phyloP scores from a whole-genome alignment of 2,329 filamentous ascomycete genomes.

The Rutstroemia sp. region DNA sequence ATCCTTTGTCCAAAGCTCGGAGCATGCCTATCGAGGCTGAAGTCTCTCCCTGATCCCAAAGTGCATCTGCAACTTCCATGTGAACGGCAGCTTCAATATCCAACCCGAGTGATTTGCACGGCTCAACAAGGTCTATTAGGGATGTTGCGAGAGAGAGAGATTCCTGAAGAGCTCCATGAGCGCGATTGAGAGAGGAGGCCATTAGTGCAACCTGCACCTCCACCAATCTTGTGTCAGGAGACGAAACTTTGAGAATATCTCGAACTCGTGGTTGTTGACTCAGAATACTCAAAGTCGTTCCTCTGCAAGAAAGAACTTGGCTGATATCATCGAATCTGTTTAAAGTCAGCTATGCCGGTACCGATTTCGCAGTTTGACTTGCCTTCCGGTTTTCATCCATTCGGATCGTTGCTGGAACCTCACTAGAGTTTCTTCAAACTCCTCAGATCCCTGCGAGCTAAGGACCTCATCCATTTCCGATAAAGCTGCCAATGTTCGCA shows the following conservation, averaged over 20 bases:
- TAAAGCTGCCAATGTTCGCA: conserved; percentile 62
- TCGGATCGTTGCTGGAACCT: conserved; percentile 57
- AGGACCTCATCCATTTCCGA: conserved; percentile 77
- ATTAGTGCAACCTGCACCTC: conserved; percentile 73
- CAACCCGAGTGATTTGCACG: conserved; percentile 64
- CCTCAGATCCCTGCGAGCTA: conserved; percentile 47
- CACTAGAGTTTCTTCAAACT: conserved; percentile 54
- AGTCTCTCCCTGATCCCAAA: conserved; percentile 94
- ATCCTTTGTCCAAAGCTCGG: conserved; percentile 59
- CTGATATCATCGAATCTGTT: conserved; percentile 69
- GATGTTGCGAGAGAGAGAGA: conserved; percentile 79
- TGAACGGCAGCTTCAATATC: conserved; percentile 69
- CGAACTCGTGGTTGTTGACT: conserved; percentile 61
- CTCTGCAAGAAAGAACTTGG: conserved; percentile 73
- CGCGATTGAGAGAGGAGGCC: conserved; percentile 67
- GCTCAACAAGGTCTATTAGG: conserved; percentile 66
- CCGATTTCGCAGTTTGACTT: conserved; percentile 29
- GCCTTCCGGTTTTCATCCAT: conserved; percentile 83
- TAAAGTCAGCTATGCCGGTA: background rate
- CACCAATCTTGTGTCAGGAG: conserved; percentile 56
- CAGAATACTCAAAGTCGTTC: conserved; percentile 74
- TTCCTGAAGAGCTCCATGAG: conserved; percentile 77
- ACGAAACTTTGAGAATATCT: conserved; percentile 51
- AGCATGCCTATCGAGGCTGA: conserved; percentile 84
- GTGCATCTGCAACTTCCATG: conserved; percentile 77